These are phyloP conservation scores for Pulveroboletus sp. DNA, from an alignment of 1,284 basidiomycete species.

Conservation along the genomic window DNA sequence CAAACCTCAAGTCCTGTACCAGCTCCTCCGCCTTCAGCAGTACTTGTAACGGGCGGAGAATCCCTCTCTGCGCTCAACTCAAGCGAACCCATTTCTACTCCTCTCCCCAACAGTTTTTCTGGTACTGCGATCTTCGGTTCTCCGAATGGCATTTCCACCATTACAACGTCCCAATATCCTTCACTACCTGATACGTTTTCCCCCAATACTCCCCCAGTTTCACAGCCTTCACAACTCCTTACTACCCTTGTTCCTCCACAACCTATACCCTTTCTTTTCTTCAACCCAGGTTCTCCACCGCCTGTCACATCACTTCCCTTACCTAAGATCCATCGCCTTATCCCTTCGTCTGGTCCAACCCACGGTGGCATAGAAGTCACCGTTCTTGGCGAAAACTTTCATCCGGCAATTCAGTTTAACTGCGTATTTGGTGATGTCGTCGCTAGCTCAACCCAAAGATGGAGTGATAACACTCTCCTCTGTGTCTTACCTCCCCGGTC, in stretches of 20 bases:
- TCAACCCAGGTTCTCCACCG: conserved; percentile 50
- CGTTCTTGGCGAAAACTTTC: conserved; percentile 88
- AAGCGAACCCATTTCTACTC: conserved; percentile 13
- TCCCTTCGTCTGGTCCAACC: conserved; percentile 90
- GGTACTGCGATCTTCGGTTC: conserved; percentile 15
- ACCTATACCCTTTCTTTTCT: conserved; percentile 59
- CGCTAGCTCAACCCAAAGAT: conserved; percentile 84
- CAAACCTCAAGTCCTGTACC: conserved; percentile 17
- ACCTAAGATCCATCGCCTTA: conserved; percentile 80
- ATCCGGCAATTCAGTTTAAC: conserved; percentile 64
- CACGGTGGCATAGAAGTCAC: conserved; percentile 96
- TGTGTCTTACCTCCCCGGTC: conserved; percentile 88
- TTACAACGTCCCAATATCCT: conserved; percentile 17
- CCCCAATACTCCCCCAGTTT: conserved; percentile 10
- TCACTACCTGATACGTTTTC: conserved; percentile 24
- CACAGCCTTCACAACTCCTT: conserved; percentile 27
- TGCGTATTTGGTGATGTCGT: conserved; percentile 87
- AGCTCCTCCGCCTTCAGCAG: conserved; percentile 8
- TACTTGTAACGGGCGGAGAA: conserved; percentile 13
- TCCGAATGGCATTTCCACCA: conserved; percentile 17
- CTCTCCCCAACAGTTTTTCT: conserved; percentile 13
- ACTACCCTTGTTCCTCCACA: conserved; percentile 26
- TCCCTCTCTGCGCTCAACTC: conserved; percentile 6
- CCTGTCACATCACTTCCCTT: conserved; percentile 48
- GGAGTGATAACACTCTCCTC: conserved; percentile 93